phyloP scores from a whole-genome alignment of 208 protist species.

The Acanthamoeba pearcei region DNA sequence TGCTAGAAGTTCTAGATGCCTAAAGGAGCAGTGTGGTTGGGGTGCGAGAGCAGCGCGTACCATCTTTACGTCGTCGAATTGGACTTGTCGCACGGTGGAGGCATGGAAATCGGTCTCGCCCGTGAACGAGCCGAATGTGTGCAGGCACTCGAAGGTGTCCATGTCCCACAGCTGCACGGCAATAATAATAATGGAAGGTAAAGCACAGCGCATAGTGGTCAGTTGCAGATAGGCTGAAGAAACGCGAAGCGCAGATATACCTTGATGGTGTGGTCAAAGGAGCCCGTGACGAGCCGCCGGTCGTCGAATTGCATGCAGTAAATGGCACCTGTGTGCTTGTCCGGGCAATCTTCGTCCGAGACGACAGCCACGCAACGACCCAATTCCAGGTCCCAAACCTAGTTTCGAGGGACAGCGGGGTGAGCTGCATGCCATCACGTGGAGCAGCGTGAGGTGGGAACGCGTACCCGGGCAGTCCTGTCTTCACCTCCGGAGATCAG shows the following conservation, averaged over 20 bases:
- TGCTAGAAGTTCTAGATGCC: too few relatives aligned
- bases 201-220: not conserved
- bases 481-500: constrained; percentile 59
- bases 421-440: too few relatives aligned
- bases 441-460: too few relatives aligned
- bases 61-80: constrained; percentile 65
- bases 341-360: not conserved
- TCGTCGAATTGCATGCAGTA: constrained; percentile 67
- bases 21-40: too few relatives aligned
- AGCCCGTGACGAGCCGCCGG: constrained; percentile 52
- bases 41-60: not conserved
- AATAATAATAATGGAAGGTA: not conserved
- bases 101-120: constrained; percentile 37
- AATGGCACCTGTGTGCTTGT: constrained; percentile 57
- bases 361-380: constrained; percentile 18
- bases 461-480: constrained; percentile 21
- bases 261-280: constrained; percentile 70
- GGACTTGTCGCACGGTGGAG: constrained; percentile 43
- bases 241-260: not conserved
- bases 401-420: not conserved
- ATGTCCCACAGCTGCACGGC: constrained; percentile 47
- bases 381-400: constrained; percentile 50
- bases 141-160: constrained; percentile 56
- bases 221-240: not conserved
- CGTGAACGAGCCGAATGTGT: constrained; percentile 30